Percentiles rank a stretch among this genome's conserved stretches.
phyloP scores from a whole-genome alignment of 139 green algal species.

The Gonium pectorale region DNA sequence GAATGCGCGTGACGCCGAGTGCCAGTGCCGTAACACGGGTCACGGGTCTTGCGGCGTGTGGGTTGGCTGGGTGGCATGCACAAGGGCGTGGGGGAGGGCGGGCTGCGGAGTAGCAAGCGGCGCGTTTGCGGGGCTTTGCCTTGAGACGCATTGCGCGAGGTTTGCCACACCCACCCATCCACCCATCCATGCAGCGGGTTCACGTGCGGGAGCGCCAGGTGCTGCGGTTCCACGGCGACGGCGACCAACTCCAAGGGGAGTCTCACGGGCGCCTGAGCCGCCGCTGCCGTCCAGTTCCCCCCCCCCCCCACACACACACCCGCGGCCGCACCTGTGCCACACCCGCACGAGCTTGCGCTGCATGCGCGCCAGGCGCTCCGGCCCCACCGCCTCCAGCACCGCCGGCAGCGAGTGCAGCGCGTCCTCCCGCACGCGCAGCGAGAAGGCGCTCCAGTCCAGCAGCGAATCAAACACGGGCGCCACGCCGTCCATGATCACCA shows the following conservation, averaged over 20 bases:
- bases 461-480: slow-evolving; percentile 45
- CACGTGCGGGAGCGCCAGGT: neutral
- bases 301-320: neutral
- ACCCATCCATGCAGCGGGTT: neutral
- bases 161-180: neutral
- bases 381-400: neutral
- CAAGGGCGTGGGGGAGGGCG: too few species aligned
- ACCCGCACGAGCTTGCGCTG: slow-evolving; percentile 34
- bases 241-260: neutral
- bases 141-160: neutral
- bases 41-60: too few species aligned
- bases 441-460: slow-evolving; percentile 49
- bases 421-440: slow-evolving; percentile 39
- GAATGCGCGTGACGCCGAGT: too few species aligned
- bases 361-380: slow-evolving; percentile 13
- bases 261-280: too few species aligned
- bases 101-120: too few species aligned
- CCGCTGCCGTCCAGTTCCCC: too few species aligned
- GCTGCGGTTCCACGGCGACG: neutral
- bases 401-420: slow-evolving; percentile 11
- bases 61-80: too few species aligned
- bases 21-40: too few species aligned
- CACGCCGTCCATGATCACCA: slow-evolving; percentile 21
- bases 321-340: slow-evolving; percentile 34
- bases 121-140: too few species aligned